Percentiles rank a stretch among this genome's conserved stretches.
Conservation (phyloP, 176 grass and related monocot genomes). For the Dendrocalamus sinicus region DNA sequence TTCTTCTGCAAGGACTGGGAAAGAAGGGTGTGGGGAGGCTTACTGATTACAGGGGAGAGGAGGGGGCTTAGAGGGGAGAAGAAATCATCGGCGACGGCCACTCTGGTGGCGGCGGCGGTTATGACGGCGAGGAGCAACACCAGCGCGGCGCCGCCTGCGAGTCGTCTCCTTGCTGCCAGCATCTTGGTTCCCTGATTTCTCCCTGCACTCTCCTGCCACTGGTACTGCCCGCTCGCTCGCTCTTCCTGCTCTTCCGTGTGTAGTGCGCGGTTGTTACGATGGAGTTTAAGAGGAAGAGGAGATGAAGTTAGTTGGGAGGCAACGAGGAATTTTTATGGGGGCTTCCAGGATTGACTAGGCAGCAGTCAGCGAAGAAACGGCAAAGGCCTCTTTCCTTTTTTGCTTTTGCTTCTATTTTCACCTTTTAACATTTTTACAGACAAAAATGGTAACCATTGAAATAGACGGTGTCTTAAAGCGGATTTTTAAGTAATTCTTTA, state of each 20-base stretch:
- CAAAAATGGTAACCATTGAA: too few species aligned
- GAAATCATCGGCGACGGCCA: conserved; percentile 55
- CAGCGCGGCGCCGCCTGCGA: conserved; percentile 29
- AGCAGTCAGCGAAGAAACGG: neutral
- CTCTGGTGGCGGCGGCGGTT: neutral
- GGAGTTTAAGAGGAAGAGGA: conserved; percentile 26
- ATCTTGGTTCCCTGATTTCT: neutral
- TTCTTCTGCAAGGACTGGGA: neutral
- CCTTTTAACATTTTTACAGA: too few species aligned
- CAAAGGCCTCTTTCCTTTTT: neutral
- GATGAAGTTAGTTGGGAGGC: conserved; percentile 38
- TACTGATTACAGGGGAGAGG: conserved; percentile 69
- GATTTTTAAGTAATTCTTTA: too few species aligned
- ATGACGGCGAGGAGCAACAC: conserved; percentile 29
- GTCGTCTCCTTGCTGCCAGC: neutral
- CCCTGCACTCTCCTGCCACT: neutral
- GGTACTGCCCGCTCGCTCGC: neutral
- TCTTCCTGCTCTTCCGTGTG: neutral
- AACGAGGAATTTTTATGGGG: neutral
- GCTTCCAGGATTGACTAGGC: conserved; percentile 37
- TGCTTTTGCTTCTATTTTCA: too few species aligned
- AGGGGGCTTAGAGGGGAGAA: conserved; percentile 68
- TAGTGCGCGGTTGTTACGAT: conserved; percentile 36
- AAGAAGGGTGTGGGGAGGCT: neutral
- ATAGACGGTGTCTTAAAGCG: too few species aligned